A percentile compares a stretch with the other conserved stretches of the same genome.
These are phyloP conservation scores for Amphirosellinia nigrospora DNA, from an alignment of 495 filamentous ascomycete species.

Conservation along the genomic window DNA sequence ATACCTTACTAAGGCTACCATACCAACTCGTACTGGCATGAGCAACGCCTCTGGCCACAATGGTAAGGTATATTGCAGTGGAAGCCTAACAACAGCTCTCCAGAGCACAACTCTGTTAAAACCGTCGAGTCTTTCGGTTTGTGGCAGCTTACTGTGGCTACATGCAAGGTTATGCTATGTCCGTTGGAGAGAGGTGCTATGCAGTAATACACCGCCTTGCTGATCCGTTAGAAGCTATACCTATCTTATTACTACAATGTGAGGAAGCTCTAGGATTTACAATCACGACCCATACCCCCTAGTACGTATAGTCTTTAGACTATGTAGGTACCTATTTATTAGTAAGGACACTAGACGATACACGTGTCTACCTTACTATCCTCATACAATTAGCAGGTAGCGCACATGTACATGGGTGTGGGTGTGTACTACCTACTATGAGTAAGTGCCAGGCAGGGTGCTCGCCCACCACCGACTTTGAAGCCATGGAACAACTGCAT, in stretches of 20 bases:
- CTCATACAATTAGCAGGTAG: not conserved
- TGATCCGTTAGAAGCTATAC: slow-evolving; percentile 1
- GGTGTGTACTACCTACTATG: too few relatives aligned
- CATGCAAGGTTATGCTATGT: not conserved
- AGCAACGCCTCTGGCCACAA: too few relatives aligned
- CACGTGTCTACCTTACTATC: not conserved
- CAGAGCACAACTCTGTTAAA: not conserved
- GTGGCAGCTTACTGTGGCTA: slow-evolving; percentile 11
- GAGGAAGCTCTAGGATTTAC: not conserved
- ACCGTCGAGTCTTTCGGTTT: not conserved
- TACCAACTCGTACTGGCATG: too few relatives aligned
- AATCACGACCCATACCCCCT: not conserved
- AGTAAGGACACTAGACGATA: too few relatives aligned
- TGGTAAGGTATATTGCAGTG: not conserved
- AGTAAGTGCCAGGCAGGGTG: too few relatives aligned
- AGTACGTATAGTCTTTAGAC: not conserved
- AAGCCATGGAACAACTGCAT: not conserved
- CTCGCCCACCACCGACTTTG: too few relatives aligned
- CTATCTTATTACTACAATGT: slow-evolving; percentile 5
- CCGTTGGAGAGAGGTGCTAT: not conserved
- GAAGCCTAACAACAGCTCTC: not conserved
- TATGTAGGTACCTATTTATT: not conserved
- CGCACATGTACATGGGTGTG: not conserved
- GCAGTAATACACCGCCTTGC: slow-evolving; percentile 13
- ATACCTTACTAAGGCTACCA: too few relatives aligned